Evolutionary conservation across 2,329 filamentous ascomycete genomes (phyloP).

Genomic region (Fusarium sp.): DNA sequence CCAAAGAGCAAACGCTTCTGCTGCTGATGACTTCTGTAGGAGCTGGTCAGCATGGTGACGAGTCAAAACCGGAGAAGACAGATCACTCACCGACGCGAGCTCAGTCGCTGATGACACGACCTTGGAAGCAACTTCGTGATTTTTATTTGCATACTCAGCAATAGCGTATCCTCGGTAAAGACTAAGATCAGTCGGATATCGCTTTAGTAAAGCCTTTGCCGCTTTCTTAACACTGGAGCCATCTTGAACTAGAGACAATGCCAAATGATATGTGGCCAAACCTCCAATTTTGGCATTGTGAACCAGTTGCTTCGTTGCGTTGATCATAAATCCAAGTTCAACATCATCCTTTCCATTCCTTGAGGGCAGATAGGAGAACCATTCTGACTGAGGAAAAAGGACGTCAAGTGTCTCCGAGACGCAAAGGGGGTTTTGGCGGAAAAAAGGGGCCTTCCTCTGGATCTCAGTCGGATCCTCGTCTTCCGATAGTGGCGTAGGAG

Average conservation of each 20-base stretch:
- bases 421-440: conserved; percentile 46
- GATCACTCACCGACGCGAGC: conserved; percentile 48
- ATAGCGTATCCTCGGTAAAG: conserved; percentile 86
- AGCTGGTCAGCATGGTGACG: conserved; percentile 9
- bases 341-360: conserved; percentile 43
- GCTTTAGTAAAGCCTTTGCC: conserved; percentile 80
- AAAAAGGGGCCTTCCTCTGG: conserved; percentile 44
- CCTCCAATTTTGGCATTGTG: conserved; percentile 50
- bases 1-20: conserved; percentile 59
- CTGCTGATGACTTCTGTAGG: conserved; percentile 30
- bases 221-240: conserved; percentile 70
- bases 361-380: conserved; percentile 58
- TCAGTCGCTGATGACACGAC: conserved; percentile 75
- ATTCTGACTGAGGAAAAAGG: conserved; percentile 60
- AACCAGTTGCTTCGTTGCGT: conserved; percentile 69
- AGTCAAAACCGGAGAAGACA: neutral
- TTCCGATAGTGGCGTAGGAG: neutral
- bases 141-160: conserved; percentile 72
- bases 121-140: conserved; percentile 67
- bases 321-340: conserved; percentile 62
- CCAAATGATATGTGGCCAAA: conserved; percentile 77
- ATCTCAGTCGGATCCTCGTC: conserved; percentile 37
- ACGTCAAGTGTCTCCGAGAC: conserved; percentile 60
- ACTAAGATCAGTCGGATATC: conserved; percentile 69
- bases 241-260: conserved; percentile 70